Evolutionary conservation across 1,139 yeast genomes (phyloP).

Genomic region (Kodamaea sp.): DNA sequence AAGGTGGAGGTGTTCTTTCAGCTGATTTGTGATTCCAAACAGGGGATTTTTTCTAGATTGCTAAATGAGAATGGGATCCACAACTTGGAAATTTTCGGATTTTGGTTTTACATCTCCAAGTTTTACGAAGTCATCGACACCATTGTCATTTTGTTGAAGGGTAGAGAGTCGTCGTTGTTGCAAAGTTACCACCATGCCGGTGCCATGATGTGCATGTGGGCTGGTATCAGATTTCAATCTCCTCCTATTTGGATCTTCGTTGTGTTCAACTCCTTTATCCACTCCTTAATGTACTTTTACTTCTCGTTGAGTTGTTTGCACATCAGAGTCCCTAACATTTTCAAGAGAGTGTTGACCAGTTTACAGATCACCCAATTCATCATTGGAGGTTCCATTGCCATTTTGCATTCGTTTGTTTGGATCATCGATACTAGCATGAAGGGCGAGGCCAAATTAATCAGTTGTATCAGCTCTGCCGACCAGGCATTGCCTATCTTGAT

Average conservation of each 20-base stretch:
- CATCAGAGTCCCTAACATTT: constrained; percentile 56
- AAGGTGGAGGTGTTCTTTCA: constrained; percentile 50
- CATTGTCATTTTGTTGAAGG: constrained; percentile 65
- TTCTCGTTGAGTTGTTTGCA: constrained; percentile 65
- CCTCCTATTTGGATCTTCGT: constrained; percentile 85
- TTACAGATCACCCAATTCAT: constrained; percentile 73
- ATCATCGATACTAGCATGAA: constrained; percentile 48
- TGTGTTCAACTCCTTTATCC: constrained; percentile 76
- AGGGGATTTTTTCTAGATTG: constrained; percentile 53
- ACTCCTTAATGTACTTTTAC: constrained; percentile 75
- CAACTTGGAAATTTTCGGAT: constrained; percentile 63
- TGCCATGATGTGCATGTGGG: constrained; percentile 85
- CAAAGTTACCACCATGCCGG: constrained; percentile 83
- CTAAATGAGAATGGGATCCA: constrained; percentile 27
- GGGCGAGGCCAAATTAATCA: constrained; percentile 29
- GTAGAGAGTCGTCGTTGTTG: constrained; percentile 65
- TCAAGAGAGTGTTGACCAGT: constrained; percentile 64
- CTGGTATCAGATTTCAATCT: constrained; percentile 68
- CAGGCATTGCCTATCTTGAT: constrained; percentile 64
- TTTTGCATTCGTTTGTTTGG: constrained; percentile 61
- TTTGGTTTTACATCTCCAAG: constrained; percentile 70
- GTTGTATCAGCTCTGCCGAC: constrained; percentile 61
- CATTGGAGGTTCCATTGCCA: constrained; percentile 68
- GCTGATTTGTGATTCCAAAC: constrained; percentile 60
- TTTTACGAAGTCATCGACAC: constrained; percentile 77